Base-by-base conservation (phyloP, 2,329 filamentous ascomycete species). In the Pseudocercospora pini-densiflorae region DNA sequence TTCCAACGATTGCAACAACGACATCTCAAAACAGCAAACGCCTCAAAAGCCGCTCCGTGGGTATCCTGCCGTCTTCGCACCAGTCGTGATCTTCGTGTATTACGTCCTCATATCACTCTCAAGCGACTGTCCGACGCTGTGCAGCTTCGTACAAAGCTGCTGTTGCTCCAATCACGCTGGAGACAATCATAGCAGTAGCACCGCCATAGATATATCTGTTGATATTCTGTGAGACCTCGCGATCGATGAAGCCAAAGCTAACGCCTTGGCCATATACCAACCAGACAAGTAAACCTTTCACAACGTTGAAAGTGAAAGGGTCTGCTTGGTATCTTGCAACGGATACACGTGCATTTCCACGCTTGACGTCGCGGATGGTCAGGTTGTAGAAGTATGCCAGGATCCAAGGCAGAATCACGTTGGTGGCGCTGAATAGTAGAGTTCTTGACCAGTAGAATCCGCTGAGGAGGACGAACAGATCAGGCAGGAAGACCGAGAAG, bases 301-400 rank as follows among this genome's bases (percentile, higher is more conserved):
- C 88, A 64, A 98, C 89, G 82, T 94, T 97, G 81, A 96, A 99
- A 23, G 90, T 91, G 76, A 98, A 82, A 3, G 94, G 94, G 77
- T 99, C 95, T 70, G 94, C 88, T 5, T 84, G 81, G 70, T 90
- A 89, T 70, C 88, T 86, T 21, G 78, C 74, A 61, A 77, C 78
- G 2, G 76, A 74, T 19, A 79, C 78, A 3, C 64, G 65, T 16
- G 59, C 51, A 9, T 70, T 70, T 10, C 76, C 74, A 75, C 75
- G 76, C 77, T 83, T 85, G 58, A 84, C 81, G 23, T 84, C 82
- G 49, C 86, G 84, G 61, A 87, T 80, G 45, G 89, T 92, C 75
- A 97, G 80, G 80, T 98, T 98, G 86, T 97, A 91, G 78, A 97
- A 97, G 82, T 95, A 98, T 27, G 92, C 92, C 49, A 89, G 84